Conservation (phyloP, 345 rosid species). For the Angophora floribunda region DNA sequence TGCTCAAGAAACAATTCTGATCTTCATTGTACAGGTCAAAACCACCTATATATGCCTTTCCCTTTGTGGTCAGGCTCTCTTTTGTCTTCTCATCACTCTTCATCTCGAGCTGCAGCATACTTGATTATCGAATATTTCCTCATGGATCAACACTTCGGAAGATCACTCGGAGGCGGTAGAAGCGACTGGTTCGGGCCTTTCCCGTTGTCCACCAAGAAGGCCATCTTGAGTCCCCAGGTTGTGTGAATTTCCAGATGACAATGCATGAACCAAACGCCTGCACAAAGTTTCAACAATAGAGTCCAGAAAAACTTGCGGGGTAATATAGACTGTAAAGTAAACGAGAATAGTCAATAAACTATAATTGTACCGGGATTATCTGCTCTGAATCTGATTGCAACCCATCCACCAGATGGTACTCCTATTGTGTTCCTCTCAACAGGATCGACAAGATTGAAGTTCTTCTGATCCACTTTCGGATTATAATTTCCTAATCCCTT, state of each 20-base stretch:
- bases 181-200: neutral
- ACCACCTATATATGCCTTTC: neutral
- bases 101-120: neutral
- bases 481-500: neutral
- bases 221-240: neutral
- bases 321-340: neutral
- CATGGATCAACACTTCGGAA: slow-evolving; percentile 57
- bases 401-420: neutral
- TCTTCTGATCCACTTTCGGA: neutral
- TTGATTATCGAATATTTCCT: neutral
- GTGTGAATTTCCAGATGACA: neutral
- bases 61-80: neutral
- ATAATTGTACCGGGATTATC: slow-evolving; percentile 59
- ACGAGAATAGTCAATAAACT: neutral
- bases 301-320: neutral
- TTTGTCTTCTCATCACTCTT: neutral
- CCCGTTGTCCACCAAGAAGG: neutral
- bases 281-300: neutral
- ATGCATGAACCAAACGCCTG: slow-evolving; percentile 76
- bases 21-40: neutral
- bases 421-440: neutral
- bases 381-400: neutral
- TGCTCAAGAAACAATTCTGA: neutral
- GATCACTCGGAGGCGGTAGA: slow-evolving; percentile 41
- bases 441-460: neutral